phyloP scores from a whole-genome alignment of 31 red algal species.

The Asparagopsis taxiformis region DNA sequence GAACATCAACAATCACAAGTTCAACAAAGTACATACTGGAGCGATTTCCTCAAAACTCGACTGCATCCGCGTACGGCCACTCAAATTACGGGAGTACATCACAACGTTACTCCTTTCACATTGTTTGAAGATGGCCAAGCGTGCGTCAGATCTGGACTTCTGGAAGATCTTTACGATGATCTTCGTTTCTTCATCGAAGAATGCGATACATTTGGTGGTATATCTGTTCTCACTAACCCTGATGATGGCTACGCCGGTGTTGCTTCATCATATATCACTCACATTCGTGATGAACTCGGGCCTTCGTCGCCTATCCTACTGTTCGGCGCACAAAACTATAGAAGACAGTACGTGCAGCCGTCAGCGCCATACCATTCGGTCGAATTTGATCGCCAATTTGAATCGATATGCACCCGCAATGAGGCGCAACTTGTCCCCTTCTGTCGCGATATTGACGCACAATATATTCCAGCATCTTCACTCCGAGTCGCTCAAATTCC shows the following conservation, averaged over 20 bases:
- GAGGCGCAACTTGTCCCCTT: slow-evolving; percentile 33
- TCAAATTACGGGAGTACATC: slow-evolving; percentile 20
- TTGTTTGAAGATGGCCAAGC: slow-evolving; percentile 21
- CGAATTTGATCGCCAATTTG: neutral
- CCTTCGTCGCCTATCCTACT: slow-evolving; percentile 13
- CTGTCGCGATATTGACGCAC: slow-evolving; percentile 20
- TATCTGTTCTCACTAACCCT: slow-evolving; percentile 27
- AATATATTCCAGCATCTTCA: slow-evolving; percentile 46
- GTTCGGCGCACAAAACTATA: slow-evolving; percentile 28
- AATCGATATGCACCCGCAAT: slow-evolving; percentile 23
- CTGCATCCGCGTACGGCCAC: slow-evolving; percentile 43
- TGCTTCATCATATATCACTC: slow-evolving; percentile 12
- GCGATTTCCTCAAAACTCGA: slow-evolving; percentile 49
- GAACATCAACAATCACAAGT: neutral
- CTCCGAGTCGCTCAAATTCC: slow-evolving; percentile 6
- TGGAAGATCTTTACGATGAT: slow-evolving; percentile 58
- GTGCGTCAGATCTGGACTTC: neutral
- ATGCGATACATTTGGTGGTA: slow-evolving; percentile 59
- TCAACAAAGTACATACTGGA: slow-evolving; percentile 57
- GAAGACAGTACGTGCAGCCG: neutral
- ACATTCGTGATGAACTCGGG: slow-evolving; percentile 40
- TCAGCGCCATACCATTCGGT: neutral
- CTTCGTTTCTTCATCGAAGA: slow-evolving; percentile 62
- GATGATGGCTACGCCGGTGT: slow-evolving; percentile 55
- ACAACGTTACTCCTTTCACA: slow-evolving; percentile 13